These are phyloP conservation scores for Psilocybe sp. DNA, from an alignment of 768 basidiomycete species.

Conservation along the genomic window DNA sequence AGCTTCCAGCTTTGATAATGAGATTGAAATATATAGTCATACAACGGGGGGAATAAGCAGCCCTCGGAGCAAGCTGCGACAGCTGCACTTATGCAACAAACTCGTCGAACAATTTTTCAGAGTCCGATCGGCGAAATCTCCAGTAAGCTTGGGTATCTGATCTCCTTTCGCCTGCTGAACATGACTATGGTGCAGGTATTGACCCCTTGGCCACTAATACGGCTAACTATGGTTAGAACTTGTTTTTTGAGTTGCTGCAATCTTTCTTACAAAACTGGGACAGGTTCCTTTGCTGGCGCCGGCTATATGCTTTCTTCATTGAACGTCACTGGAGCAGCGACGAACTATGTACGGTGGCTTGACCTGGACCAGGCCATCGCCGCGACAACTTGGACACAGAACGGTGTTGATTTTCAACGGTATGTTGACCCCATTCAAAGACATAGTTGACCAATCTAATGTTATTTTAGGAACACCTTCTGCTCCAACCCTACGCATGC, in stretches of 20 bases:
- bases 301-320: conserved; percentile 57
- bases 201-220: conserved; percentile 47
- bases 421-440: conserved; percentile 17
- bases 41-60: conserved; percentile 72
- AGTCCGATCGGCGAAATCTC: conserved; percentile 58
- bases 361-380: conserved; percentile 64
- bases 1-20: neutral
- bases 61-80: conserved; percentile 40
- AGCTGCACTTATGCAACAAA: conserved; percentile 46
- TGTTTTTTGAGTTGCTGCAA: neutral
- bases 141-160: conserved; percentile 30
- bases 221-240: conserved; percentile 55
- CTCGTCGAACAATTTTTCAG: conserved; percentile 55
- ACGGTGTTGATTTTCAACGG: conserved; percentile 46
- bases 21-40: conserved; percentile 34
- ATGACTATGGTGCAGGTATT: conserved; percentile 37
- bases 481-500: conserved; percentile 65
- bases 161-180: neutral
- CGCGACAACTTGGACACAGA: conserved; percentile 60
- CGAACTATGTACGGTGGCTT: conserved; percentile 62
- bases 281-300: conserved; percentile 69
- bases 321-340: conserved; percentile 32
- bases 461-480: conserved; percentile 39
- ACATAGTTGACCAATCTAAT: neutral
- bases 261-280: neutral